Evolutionary conservation across 371 early-diverging fungal species (phyloP), one percentile per base, ranked within the genome.

Genomic region (Rhizomucor pusillus): DNA sequence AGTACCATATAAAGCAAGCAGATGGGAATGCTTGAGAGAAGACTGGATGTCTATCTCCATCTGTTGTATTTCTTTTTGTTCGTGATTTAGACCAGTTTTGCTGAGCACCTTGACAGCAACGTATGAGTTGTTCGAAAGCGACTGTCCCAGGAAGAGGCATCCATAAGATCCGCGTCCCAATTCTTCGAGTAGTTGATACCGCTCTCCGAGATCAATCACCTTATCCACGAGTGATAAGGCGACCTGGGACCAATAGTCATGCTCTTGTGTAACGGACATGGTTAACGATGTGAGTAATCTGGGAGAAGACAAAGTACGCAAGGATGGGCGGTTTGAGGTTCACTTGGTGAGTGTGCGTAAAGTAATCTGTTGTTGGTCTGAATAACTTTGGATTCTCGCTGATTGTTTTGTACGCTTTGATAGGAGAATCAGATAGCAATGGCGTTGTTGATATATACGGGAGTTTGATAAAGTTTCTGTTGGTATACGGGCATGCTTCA

Each of bases 41-140:
- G 79, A 72, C 59, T 92, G 87, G 43, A 91, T 82, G 44, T 83
- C 80, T 23, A 86, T 82, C 71, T 94, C 95, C 56, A 85, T 74
- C 29, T 80, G 84, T 63, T 90, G 90, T 11, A 86, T 70, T 43
- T 78, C 62, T 34, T 85, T 77, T 56, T 87, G 88, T 33, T 73
- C 56, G 7, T 70, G 63, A 36, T 82, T 69, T 18, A 88, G 77
- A 18, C 83, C 82, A 9, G 69, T 64, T 63, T 89, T 90, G 66
- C 77, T 81, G 20, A 90, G 77, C 18, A 83, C 80, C 63, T 90
- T 90, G 67, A 90, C 75, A 54, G 90, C 90, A 35, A 79, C 75
- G 61, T 77, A 84, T 45, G 72, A 47, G 25, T 65, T 58, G 39
- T 73, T 60, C 7, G 59, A 61, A 13, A 71, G 37, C 3, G 74